Conservation (phyloP, 1,139 yeast species). For the Pneumocystis carinii region DNA sequence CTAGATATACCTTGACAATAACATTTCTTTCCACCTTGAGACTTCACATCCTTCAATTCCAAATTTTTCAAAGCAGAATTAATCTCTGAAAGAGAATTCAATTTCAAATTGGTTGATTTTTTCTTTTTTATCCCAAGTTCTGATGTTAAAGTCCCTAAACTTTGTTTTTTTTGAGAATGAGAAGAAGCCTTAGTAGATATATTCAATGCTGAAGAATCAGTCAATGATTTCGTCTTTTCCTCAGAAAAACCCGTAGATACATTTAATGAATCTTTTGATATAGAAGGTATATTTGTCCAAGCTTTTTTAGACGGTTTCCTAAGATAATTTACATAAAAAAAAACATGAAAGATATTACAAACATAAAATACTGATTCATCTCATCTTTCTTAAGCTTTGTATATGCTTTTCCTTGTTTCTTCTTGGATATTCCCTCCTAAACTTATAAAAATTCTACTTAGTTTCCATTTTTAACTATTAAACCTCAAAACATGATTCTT, state of each 20-base stretch:
- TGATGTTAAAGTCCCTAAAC: constrained; percentile 6
- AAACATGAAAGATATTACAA: background rate
- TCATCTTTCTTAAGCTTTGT: background rate
- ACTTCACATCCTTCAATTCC: constrained; percentile 24
- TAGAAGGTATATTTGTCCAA: background rate
- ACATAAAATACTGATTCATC: background rate
- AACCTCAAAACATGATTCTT: background rate
- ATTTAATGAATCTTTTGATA: no score
- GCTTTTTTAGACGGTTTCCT: background rate
- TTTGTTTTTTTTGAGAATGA: background rate
- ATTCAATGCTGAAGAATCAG: background rate
- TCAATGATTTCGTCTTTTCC: no score
- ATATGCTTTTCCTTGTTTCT: no score
- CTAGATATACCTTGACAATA: constrained; percentile 36
- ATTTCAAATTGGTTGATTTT: constrained; percentile 24
- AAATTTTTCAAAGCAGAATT: constrained; percentile 32
- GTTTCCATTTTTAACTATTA: no score
- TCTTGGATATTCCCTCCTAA: no score
- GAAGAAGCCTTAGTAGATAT: background rate
- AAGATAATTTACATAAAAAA: background rate
- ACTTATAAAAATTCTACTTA: no score
- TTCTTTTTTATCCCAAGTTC: constrained; percentile 19
- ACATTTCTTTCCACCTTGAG: constrained; percentile 30
- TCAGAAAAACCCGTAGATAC: no score
- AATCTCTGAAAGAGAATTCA: constrained; percentile 42